Evolutionary conservation across 2,329 filamentous ascomycete species (phyloP).

Genomic region (Aspergillus latus): DNA sequence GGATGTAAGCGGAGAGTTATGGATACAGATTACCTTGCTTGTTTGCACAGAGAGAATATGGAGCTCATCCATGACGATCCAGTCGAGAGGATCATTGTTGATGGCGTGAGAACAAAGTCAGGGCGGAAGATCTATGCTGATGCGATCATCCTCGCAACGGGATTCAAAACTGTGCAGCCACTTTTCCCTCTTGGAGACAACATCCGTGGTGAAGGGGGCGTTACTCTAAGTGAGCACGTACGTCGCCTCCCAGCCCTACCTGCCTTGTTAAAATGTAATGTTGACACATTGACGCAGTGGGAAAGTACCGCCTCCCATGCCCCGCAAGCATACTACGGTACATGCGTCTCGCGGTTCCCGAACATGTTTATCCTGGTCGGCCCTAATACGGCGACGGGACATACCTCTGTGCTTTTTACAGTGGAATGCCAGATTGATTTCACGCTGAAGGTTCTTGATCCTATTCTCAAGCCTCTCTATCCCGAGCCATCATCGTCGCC

Average conservation of each 20-base stretch:
- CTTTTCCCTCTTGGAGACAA: slow-evolving; percentile 45
- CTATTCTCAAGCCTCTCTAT: slow-evolving; percentile 36
- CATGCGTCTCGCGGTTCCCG: slow-evolving; percentile 49
- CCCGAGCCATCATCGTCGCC: background rate
- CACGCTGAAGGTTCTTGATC: slow-evolving; percentile 42
- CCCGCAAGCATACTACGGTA: slow-evolving; percentile 50
- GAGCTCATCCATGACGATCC: slow-evolving; percentile 45
- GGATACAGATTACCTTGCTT: slow-evolving; percentile 49
- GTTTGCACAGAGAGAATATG: slow-evolving; percentile 44
- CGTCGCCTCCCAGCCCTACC: slow-evolving; percentile 21
- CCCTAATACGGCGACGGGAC: slow-evolving; percentile 50
- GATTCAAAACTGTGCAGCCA: slow-evolving; percentile 51
- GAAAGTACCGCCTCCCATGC: slow-evolving; percentile 28
- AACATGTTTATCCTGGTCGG: slow-evolving; percentile 51
- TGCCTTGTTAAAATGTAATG: background rate
- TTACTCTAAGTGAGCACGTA: slow-evolving; percentile 31
- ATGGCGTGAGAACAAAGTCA: slow-evolving; percentile 40
- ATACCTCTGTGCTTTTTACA: slow-evolving; percentile 52
- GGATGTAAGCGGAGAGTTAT: slow-evolving; percentile 52
- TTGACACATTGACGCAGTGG: slow-evolving; percentile 34
- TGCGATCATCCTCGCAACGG: slow-evolving; percentile 51
- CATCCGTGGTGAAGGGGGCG: slow-evolving; percentile 45
- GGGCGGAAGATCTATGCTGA: slow-evolving; percentile 45
- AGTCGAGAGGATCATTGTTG: slow-evolving; percentile 39
- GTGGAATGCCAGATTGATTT: slow-evolving; percentile 56